Base-by-base conservation (phyloP, 2,329 filamentous ascomycete genomes). In the Venturiaceae sp. region DNA sequence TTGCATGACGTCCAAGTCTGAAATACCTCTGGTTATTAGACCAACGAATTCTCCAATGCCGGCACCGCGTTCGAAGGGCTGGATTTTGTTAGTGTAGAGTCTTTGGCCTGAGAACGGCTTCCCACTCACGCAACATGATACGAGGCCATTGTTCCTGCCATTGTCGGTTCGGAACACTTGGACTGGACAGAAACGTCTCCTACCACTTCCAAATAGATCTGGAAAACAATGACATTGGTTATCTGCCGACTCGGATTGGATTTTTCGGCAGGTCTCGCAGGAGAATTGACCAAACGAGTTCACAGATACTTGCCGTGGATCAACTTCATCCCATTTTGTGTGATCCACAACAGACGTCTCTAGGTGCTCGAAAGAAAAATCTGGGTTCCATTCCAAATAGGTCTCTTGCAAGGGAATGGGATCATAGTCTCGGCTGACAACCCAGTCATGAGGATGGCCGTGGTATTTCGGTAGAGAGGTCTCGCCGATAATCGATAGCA, bases 31-130 rank as follows among this genome's bases (percentile, higher is more conserved):
- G 0, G 80, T 83, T 33, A 83, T 72, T 28, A 80, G 66, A 3
- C 81, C 81, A 5, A 82, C 74, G 59, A 83, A 82, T 64, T 83
- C 80, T 2, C 79, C 80, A 16, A 83, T 73, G 0, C 78, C 78
- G 1, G 71, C 69, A 11, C 81, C 80, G 33, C 77, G 72, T 47
- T 81, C 78, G 57, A 83, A 80, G 14, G 41, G 3, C 75, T 67
- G 39, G 41, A 13, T 16, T 21, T 5, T 52, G 13, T 34, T n/a
- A 56, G 23, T 55, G 14, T 7, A 5, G 8, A 14, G 8, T 50
- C 23, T 21, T 56, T 5, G 36, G 13, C 5, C 19, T 6, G n/a
- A 33, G 21, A 5, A 14, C 23, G 34, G 21, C 21, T 9, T 3
- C 28, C 8, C 3, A 58, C 50, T 39, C 33, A 60, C 62, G 63